Evolutionary conservation across 305 asterid genomes (phyloP), one percentile per base, ranked within the genome.

Genomic region (Solanum hybrid): DNA sequence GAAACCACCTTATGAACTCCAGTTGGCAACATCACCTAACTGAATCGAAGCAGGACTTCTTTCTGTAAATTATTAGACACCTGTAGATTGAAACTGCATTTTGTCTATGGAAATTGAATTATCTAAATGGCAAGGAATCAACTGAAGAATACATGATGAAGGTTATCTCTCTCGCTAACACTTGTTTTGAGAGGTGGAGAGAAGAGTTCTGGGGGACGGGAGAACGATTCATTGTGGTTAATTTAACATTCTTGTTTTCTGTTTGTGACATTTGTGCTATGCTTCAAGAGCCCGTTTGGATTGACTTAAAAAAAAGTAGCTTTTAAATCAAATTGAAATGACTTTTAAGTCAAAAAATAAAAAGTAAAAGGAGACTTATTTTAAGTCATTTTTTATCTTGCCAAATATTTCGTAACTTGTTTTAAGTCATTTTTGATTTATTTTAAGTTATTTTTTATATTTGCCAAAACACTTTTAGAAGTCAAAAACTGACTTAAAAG

Each of bases 1-100:
- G 95, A 91, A 17, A 38, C 41, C 33, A 65, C 89, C 70, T 36
- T 80, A 68, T 93, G 87, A 86, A 38, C 70, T 31, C 75, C 77
- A 51, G 76, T 51, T 84, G 29, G 31, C 33, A 84, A 31, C 22
- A 17, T 51, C 14, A 14, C 88, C 29, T 79, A 57, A 45, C 75
- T 36, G 10, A 83, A 83, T 10, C 32, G 12, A 84, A 20, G 76
- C 76, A 10, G 73, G 73, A 45, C 72, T 29, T 27, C 27, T 45
- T 83, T 45, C 2, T 84, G 41, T 45, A 10, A 84, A 29, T 51
- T 84, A 84, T 45, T 29, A 13, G 38, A 45, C 26, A 4, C 75
- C 6, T 45, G 75, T 83, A 83, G 2, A 45, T 83, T 20, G 15
- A 45, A 5, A 29, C 6, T 83, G 39, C 73, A 20, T 29, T 41